A percentile compares a stretch with the other conserved stretches of the same genome.
These are phyloP conservation scores for Pinus taeda DNA, from an alignment of 75 land plant genomes.

Conservation along the genomic window DNA sequence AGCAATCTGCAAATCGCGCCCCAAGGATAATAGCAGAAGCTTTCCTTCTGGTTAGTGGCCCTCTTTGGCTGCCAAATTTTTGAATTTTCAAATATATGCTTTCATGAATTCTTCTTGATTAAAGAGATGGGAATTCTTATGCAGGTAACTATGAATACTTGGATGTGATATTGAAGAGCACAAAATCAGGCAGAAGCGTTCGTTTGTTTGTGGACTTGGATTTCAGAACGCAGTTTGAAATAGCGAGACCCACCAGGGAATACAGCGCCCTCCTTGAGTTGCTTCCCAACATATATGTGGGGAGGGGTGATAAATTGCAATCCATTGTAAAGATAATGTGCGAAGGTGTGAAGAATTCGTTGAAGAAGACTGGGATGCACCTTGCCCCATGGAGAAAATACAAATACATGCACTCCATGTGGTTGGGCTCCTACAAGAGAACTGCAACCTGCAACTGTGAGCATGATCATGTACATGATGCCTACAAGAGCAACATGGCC, in stretches of 20 bases:
- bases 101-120: background rate
- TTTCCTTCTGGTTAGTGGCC: conserved; percentile 8
- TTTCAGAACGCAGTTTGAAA: conserved; percentile 19
- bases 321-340: conserved; percentile 29
- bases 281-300: conserved; percentile 8
- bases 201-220: conserved; percentile 18
- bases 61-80: background rate
- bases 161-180: conserved; percentile 10
- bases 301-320: conserved; percentile 18
- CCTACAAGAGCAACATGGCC: no score
- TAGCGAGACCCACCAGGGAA: conserved; percentile 12
- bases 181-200: background rate
- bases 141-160: conserved; percentile 20
- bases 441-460: conserved; percentile 17
- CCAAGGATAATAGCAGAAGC: conserved; percentile 18
- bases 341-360: conserved; percentile 28
- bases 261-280: background rate
- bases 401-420: conserved; percentile 36
- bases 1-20: conserved; percentile 25
- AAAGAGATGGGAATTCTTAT: background rate
- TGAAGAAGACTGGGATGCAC: conserved; percentile 32
- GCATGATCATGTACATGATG: no score
- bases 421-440: conserved; percentile 36
- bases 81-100: background rate
- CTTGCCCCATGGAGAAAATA: conserved; percentile 45